phyloP scores from a whole-genome alignment of 164 flowering plant species.

The Cinnamomum chago region DNA sequence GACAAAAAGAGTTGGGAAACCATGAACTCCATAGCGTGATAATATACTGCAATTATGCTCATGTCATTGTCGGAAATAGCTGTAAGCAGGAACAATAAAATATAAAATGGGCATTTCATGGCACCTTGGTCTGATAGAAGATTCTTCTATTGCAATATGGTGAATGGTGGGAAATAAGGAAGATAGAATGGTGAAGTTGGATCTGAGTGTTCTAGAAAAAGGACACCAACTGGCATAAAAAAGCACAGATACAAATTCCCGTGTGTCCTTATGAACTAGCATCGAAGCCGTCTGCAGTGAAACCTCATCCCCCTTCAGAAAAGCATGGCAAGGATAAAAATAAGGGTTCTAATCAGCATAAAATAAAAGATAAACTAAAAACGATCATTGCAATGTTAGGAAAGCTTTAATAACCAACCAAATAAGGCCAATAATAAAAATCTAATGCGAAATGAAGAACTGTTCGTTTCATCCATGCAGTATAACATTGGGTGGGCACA shows the following conservation, averaged over 20 bases:
- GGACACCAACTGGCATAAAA: constrained; percentile 98
- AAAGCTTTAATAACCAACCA: not conserved
- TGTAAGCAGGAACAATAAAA: not conserved
- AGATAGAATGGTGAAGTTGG: constrained; percentile 54
- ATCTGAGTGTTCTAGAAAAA: constrained; percentile 64
- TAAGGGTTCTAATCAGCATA: constrained; percentile 5
- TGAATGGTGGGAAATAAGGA: constrained; percentile 69
- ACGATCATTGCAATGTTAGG: not conserved
- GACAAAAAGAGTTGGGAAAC: constrained; percentile 86
- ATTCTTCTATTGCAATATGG: constrained; percentile 90
- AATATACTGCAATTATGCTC: constrained; percentile 52
- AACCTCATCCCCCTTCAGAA: constrained; percentile 78
- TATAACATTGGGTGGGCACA: not conserved
- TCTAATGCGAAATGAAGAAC: not conserved
- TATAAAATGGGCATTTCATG: constrained; percentile 8
- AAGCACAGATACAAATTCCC: constrained; percentile 67
- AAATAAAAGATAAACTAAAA: not conserved
- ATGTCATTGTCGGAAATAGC: constrained; percentile 1
- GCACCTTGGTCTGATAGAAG: constrained; percentile 82
- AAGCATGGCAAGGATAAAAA: not conserved
- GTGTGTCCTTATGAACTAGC: constrained; percentile 45
- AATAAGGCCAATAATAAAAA: not conserved
- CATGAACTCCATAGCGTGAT: constrained; percentile 89
- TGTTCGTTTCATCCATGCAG: not conserved
- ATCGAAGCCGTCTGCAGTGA: constrained; percentile 58